These are phyloP conservation scores for Podospora pseudocomata DNA, from an alignment of 495 filamentous ascomycete genomes.

Conservation along the genomic window DNA sequence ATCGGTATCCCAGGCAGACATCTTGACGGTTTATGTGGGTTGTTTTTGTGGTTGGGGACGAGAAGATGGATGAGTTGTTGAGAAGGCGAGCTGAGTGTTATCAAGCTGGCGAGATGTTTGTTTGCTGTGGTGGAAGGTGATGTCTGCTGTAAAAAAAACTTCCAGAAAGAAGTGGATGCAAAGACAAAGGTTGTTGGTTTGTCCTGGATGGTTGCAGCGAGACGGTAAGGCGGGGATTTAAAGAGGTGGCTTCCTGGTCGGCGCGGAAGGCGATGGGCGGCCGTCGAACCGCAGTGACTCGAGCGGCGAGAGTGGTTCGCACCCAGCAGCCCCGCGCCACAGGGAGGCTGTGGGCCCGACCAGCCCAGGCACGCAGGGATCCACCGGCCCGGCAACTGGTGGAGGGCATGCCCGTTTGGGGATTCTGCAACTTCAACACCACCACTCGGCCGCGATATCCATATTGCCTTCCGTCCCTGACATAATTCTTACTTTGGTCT, in stretches of 20 bases:
- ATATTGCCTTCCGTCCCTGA: background rate
- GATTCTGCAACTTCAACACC: background rate
- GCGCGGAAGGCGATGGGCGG: conserved; percentile 33
- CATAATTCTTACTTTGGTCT: too few relatives aligned
- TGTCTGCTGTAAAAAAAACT: background rate
- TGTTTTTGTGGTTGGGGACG: conserved; percentile 12
- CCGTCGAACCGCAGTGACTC: conserved; percentile 36
- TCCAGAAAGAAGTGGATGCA: background rate
- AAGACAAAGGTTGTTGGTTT: conserved; percentile 8
- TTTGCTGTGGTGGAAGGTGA: background rate
- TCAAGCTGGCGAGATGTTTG: conserved; percentile 1
- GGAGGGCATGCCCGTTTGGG: background rate
- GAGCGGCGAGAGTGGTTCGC: conserved; percentile 31
- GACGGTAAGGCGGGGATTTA: conserved; percentile 19
- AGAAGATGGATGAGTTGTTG: conserved; percentile 1
- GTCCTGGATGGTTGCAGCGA: conserved; percentile 3
- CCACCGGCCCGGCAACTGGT: background rate
- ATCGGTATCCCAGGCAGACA: conserved; percentile 68
- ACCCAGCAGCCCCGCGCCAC: conserved; percentile 3
- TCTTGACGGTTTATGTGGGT: conserved; percentile 29
- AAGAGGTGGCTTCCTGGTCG: conserved; percentile 7
- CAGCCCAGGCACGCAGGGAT: conserved; percentile 1
- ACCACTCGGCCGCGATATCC: background rate
- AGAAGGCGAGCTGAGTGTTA: background rate
- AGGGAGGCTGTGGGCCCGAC: background rate